Evolutionary conservation across 805 yeast genomes (phyloP).

Genomic region (Spathaspora boniae): DNA sequence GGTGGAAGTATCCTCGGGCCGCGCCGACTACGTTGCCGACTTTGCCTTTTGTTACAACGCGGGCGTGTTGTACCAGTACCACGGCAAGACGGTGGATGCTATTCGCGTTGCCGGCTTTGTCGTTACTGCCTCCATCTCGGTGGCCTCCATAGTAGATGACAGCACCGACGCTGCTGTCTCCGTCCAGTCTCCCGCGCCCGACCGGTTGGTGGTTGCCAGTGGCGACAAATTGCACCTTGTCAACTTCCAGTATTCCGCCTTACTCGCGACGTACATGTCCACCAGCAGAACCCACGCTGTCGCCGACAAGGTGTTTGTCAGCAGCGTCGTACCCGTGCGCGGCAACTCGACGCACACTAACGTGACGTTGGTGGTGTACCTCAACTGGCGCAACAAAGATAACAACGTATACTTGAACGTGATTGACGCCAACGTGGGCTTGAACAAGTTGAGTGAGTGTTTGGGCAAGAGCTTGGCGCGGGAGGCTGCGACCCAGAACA

Average conservation of each 20-base stretch:
- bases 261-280: conserved; percentile 25
- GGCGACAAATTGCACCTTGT: conserved; percentile 39
- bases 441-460: conserved; percentile 65
- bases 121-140: conserved; percentile 16
- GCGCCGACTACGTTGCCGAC: background rate
- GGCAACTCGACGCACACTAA: conserved; percentile 42
- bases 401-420: conserved; percentile 43
- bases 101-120: conserved; percentile 22
- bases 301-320: conserved; percentile 24
- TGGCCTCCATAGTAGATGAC: conserved; percentile 15
- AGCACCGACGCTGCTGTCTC: conserved; percentile 18
- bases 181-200: conserved; percentile 39
- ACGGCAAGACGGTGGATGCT: conserved; percentile 18
- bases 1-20: conserved; percentile 19
- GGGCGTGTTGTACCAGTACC: conserved; percentile 25
- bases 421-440: conserved; percentile 56
- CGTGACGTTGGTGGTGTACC: conserved; percentile 40
- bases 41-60: conserved; percentile 20
- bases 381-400: conserved; percentile 39
- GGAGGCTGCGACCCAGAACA: background rate
- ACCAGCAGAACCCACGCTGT: conserved; percentile 12
- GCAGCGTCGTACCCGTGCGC: conserved; percentile 30
- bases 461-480: conserved; percentile 55
- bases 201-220: conserved; percentile 43
- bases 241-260: conserved; percentile 42